These are phyloP conservation scores for Penicillium sp. DNA, from an alignment of 2,329 filamentous ascomycete species.

Conservation along the genomic window DNA sequence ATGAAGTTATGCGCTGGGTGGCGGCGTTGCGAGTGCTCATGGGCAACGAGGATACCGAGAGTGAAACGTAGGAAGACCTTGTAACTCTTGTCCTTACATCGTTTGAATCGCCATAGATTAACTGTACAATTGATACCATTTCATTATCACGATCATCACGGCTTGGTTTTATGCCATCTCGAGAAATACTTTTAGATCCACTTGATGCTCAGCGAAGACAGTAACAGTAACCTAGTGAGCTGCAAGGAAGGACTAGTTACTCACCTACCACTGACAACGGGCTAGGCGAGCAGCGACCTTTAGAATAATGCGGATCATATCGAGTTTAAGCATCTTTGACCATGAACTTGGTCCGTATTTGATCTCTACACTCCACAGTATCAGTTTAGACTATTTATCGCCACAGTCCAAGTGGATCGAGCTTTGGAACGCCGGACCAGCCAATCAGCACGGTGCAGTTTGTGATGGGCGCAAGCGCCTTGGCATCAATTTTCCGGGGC, in stretches of 20 bases:
- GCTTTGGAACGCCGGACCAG: constrained; percentile 1
- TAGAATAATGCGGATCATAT: no score
- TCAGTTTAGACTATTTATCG: background rate
- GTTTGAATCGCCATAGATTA: no score
- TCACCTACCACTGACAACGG: no score
- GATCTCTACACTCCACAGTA: background rate
- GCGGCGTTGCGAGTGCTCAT: constrained; percentile 74
- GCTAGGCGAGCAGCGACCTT: no score
- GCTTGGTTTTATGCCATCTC: no score
- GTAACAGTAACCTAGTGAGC: no score
- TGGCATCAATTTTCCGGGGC: constrained; percentile 31
- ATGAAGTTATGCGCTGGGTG: constrained; percentile 67
- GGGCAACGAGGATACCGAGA: constrained; percentile 56
- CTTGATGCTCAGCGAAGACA: background rate
- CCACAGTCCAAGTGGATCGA: background rate
- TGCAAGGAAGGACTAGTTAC: no score
- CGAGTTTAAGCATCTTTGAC: no score
- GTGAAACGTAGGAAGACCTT: constrained; percentile 23
- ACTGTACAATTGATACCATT: no score
- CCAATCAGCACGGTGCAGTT: constrained; percentile 32
- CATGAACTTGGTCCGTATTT: no score
- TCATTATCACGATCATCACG: no score
- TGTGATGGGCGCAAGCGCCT: constrained; percentile 30
- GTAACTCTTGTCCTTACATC: no score
- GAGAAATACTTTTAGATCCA: background rate